These are phyloP conservation scores for Neofusicoccum umdonicola DNA, from an alignment of 2,329 filamentous ascomycete genomes.

Conservation along the genomic window DNA sequence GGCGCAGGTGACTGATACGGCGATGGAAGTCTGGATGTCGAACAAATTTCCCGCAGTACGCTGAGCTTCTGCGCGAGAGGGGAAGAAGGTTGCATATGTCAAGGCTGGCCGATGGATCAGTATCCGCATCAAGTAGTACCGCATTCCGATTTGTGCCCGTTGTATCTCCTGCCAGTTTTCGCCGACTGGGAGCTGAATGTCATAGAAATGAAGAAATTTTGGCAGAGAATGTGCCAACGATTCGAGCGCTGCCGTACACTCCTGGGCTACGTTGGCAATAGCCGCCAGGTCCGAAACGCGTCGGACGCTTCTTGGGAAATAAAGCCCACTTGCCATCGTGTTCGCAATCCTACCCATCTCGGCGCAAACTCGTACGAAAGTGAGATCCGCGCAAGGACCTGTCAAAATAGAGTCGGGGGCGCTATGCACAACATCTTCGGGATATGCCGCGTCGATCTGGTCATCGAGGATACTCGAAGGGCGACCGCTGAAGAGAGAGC, in stretches of 20 bases:
- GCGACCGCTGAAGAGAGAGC: not conserved
- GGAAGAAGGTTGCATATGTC: not conserved
- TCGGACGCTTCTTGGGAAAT: not conserved
- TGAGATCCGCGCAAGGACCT: not conserved
- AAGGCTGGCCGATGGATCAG: not conserved
- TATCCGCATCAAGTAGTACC: not conserved
- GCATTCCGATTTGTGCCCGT: not conserved
- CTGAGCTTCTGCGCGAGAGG: not conserved
- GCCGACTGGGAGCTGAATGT: not conserved
- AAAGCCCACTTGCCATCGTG: not conserved
- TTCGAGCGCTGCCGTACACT: not conserved
- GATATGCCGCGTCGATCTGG: not conserved
- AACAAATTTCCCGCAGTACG: not conserved
- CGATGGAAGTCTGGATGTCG: not conserved
- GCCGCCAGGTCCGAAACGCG: not conserved
- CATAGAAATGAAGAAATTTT: not conserved
- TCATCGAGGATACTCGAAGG: not conserved
- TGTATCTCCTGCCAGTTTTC: not conserved
- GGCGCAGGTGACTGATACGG: not conserved
- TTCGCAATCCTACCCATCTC: not conserved
- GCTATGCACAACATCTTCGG: not conserved
- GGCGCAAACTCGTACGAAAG: not conserved
- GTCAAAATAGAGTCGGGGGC: not conserved
- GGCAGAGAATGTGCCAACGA: not conserved
- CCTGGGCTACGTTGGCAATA: not conserved